Evolutionary conservation across 2,329 filamentous ascomycete genomes (phyloP), one percentile per base, ranked within the genome.

Genomic region (Aschersonia sp.): DNA sequence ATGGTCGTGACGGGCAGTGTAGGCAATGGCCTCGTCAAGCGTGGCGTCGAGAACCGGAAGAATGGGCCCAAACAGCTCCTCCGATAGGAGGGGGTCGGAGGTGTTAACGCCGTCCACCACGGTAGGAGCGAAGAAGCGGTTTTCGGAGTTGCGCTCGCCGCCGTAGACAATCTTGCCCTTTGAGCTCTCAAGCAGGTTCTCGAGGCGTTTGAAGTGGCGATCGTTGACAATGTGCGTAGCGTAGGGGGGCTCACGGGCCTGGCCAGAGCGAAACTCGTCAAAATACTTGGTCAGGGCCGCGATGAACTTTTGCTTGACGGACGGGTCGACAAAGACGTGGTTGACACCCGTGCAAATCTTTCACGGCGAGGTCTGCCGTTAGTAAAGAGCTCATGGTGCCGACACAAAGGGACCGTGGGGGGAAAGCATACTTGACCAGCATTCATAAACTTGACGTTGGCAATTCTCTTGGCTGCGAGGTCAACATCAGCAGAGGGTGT

Each of bases 51-150:
- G 46, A 6, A 71, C 56, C 22, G 69, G 68, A 7, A 65, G 59
- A 30, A 72, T 64, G 2, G 68, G 66, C 0, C 63, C 68, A 49
- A 72, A 70, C 12, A 72, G 53, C 55, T 72, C 70, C 51, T 71
- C 66, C 14, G 60, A 60, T 5, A 73, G 53, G 1, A 72, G 58
- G 0, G 62, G 50, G 50, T 72, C 68, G 42, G 48, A 44, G n/a
- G 49, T 42, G 5, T 55, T 57, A 11, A 69, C 61, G 47, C 62
- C 56, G 22, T 58, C 57, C 6, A 71, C 62, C 33, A 71, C 55
- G 3, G 66, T 67, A 5, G 67, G 65, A 2, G 59, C 52, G 41
- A 70, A 58, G 46, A 57, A 60, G 30, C 55, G 56, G 4, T 55
- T 61, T 11, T 51, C 49, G 6, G 52, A 54, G 47, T 66, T 56